Base-by-base conservation (phyloP, 495 filamentous ascomycete genomes). In the Penicillium roqueforti region DNA sequence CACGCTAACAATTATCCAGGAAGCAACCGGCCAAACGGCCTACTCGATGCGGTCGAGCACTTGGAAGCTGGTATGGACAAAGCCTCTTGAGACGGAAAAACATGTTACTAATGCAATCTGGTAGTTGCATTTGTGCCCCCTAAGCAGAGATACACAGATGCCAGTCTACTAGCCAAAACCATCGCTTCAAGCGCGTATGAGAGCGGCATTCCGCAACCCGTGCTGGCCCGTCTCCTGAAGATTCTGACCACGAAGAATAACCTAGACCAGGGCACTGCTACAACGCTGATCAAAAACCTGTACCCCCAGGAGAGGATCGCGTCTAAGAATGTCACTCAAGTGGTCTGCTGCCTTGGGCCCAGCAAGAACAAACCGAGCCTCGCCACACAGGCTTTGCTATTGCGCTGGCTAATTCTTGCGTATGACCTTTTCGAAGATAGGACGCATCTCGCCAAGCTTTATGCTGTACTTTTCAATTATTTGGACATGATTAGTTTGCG, bases 321-420 rank as follows among this genome's bases (percentile, higher is more conserved):
- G 11, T 80, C 82, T 37, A 76, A 83, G 34, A 56, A 83, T 43
- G 77, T 90, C 53, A 77, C 87, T 18, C 85, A 80, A 54, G 65
- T 92, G 20, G 78, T 95, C 19, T 86, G 86, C 46, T 83, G 79
- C 49, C 79, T 96, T 36, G 91, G 91, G 10, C 84, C 89, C 59
- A 89, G 88, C 60, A 82, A 83, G 62, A 78, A 80, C 54, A 96
- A 95, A 63, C 86, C 90, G 16, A 83, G 83, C 13, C 76, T 82
- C n/a, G 71, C 78, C 37, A 84, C 84, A 4, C 91, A 87, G 65
- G 79, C 79, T 28, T 71, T 82, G 43, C 74, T 95, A 22, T 71
- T 95, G 44, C 83, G 80, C 74, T 96, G 91, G 91, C 74, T 96
- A 41, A 77, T 91, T 25, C 82, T 90, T 72, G 77, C 89, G 7